phyloP scores from a whole-genome alignment of 2,329 filamentous ascomycete genomes.

The Neocatenulostroma microsporum region DNA sequence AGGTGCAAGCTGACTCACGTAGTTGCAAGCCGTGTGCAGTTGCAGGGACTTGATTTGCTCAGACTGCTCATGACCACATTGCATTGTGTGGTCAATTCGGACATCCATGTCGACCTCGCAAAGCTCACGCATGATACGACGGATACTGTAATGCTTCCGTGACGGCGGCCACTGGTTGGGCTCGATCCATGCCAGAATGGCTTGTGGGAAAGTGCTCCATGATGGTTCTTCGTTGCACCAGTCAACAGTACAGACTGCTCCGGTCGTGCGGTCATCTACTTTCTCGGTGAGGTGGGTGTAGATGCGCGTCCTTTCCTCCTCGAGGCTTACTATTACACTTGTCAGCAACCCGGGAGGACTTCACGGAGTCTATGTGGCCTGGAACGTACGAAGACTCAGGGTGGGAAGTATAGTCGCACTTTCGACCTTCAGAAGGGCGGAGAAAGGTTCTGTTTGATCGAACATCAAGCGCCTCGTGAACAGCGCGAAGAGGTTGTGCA shows the following conservation, averaged over 20 bases:
- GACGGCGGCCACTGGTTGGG: background rate
- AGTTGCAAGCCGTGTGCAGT: background rate
- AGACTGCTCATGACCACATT: background rate
- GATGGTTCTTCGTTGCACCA: background rate
- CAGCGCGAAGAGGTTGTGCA: background rate
- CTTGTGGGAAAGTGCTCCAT: background rate
- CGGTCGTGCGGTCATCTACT: background rate
- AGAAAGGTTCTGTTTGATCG: background rate
- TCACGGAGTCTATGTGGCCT: too few relatives aligned
- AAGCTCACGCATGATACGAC: background rate
- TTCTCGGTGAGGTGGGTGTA: background rate
- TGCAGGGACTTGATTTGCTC: too few relatives aligned
- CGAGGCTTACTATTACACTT: constrained; percentile 1
- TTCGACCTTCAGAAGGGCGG: background rate
- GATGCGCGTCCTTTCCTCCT: background rate
- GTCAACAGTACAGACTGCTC: too few relatives aligned
- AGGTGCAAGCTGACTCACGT: background rate
- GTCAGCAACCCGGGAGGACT: background rate
- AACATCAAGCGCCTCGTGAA: constrained; percentile 4
- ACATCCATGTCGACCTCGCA: background rate
- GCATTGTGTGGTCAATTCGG: background rate
- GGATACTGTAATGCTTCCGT: background rate
- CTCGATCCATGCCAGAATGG: background rate
- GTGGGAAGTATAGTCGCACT: too few relatives aligned
- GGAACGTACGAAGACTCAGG: too few relatives aligned